Conservation (phyloP, 2,329 filamentous ascomycete genomes). For the Beauveria caledonica region DNA sequence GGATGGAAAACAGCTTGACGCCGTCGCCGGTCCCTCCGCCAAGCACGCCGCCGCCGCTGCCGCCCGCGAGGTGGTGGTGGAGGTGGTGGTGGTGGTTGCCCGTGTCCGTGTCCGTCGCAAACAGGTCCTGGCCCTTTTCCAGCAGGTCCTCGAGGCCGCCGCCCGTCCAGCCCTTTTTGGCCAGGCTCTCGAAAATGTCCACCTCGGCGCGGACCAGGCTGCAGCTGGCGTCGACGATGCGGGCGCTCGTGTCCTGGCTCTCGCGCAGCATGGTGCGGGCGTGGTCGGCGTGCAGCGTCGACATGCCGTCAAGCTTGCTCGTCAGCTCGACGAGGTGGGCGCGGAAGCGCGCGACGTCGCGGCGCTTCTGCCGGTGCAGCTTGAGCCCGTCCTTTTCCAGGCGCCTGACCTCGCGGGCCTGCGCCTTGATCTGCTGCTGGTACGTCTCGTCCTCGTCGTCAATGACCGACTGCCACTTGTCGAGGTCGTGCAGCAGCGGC, state of each 20-base stretch:
- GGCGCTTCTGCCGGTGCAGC: constrained; percentile 49
- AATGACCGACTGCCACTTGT: constrained; percentile 54
- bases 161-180: constrained; percentile 59
- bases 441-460: constrained; percentile 58
- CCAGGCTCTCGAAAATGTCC: constrained; percentile 60
- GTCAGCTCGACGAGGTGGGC: constrained; percentile 58
- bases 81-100: not conserved
- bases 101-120: constrained; percentile 36
- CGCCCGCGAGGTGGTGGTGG: not conserved
- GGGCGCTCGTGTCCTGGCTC: constrained; percentile 54
- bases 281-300: constrained; percentile 51
- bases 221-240: constrained; percentile 57
- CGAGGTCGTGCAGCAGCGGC: constrained; percentile 59
- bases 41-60: constrained; percentile 16
- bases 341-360: constrained; percentile 54
- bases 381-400: constrained; percentile 59
- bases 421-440: constrained; percentile 43
- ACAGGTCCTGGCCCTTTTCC: constrained; percentile 55
- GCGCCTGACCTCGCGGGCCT: constrained; percentile 52
- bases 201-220: constrained; percentile 60
- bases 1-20: constrained; percentile 53
- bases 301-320: constrained; percentile 52
- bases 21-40: constrained; percentile 26
- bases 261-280: constrained; percentile 52
- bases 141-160: constrained; percentile 59